Base-by-base conservation (phyloP, 441 rosid species). In the Populus hybrid region DNA sequence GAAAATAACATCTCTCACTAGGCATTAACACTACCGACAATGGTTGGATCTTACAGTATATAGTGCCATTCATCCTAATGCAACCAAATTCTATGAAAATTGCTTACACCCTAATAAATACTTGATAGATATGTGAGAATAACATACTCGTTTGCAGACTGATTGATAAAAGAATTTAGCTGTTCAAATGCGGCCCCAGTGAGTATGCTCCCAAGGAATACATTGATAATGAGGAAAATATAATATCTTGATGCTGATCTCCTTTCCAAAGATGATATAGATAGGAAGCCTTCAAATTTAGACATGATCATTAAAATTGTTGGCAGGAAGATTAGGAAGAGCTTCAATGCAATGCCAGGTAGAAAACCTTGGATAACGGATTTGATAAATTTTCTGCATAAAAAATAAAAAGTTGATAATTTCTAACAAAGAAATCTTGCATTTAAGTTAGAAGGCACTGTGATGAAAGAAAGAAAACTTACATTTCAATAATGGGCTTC, bases 241-340 rank as follows among this genome's bases (percentile, higher is more conserved):
- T 30, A 30, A 30, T 30, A 30, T 30, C 32, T 30, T 30, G 32
- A 3, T 3, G 32, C 32, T 30, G 32, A 30, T 30, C 32, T 30
- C 32, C 32, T 30, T 30, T 30, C 32, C 32, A 30, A 30, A 30
- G 32, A 30, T 30, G 32, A 40, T 34, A 84, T n/a, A 24, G 98
- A 88, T 70, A 75, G 82, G 81, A 92, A 94, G 79, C 99, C 99
- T 87, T 96, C 98, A 69, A 94, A 91, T 82, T 91, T 92, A 26
- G 99, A 87, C 98, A 96, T 94, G 77, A 89, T 89, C 99, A 96
- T 94, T 82, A 96, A 82, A 77, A 96, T 93, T 9, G 90, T 73
- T n/a, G 98, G 98, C 70, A 96, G 88, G 80, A 94, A 94, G 77
- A 96, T 94, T 82, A 96, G 95, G 82, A 96, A 96, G 76, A 96